These are phyloP conservation scores for Pseudocercospora fuligena DNA, from an alignment of 2,329 filamentous ascomycete genomes.

Conservation along the genomic window DNA sequence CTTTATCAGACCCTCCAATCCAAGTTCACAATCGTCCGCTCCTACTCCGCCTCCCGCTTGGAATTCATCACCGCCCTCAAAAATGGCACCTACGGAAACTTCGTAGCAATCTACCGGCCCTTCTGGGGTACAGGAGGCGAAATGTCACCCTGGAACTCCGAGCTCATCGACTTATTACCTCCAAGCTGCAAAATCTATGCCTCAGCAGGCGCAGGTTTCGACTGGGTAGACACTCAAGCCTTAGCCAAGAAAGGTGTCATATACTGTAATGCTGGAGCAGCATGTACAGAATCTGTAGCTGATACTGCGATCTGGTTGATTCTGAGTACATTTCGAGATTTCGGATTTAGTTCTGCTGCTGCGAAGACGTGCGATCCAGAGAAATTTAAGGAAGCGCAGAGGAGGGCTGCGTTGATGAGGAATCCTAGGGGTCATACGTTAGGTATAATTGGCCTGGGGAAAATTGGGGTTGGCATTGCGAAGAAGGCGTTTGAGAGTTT, in stretches of 20 bases:
- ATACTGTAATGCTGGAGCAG: constrained; percentile 74
- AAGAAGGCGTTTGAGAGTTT: constrained; percentile 63
- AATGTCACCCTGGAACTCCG: constrained; percentile 67
- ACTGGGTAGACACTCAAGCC: constrained; percentile 65
- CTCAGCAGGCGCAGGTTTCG: constrained; percentile 65
- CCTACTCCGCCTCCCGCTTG: constrained; percentile 44
- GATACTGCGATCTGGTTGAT: constrained; percentile 73
- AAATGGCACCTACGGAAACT: constrained; percentile 48
- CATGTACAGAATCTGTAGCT: constrained; percentile 73
- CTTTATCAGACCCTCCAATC: constrained; percentile 45
- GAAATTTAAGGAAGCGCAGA: constrained; percentile 64
- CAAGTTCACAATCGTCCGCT: constrained; percentile 47
- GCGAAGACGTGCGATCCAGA: constrained; percentile 53
- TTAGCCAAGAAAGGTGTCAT: constrained; percentile 67
- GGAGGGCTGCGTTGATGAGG: constrained; percentile 58
- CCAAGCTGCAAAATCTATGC: constrained; percentile 61
- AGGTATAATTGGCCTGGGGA: constrained; percentile 72
- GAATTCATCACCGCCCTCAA: constrained; percentile 48
- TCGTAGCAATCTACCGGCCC: constrained; percentile 58
- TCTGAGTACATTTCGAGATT: constrained; percentile 69
- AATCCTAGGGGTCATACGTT: constrained; percentile 54
- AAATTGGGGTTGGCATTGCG: constrained; percentile 57
- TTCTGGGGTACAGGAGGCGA: constrained; percentile 70
- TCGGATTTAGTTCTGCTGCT: constrained; percentile 67
- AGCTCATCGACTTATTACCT: constrained; percentile 61